Evolutionary conservation across 1,139 yeast genomes (phyloP).

Genomic region (Debaryomycetaceae sp.): DNA sequence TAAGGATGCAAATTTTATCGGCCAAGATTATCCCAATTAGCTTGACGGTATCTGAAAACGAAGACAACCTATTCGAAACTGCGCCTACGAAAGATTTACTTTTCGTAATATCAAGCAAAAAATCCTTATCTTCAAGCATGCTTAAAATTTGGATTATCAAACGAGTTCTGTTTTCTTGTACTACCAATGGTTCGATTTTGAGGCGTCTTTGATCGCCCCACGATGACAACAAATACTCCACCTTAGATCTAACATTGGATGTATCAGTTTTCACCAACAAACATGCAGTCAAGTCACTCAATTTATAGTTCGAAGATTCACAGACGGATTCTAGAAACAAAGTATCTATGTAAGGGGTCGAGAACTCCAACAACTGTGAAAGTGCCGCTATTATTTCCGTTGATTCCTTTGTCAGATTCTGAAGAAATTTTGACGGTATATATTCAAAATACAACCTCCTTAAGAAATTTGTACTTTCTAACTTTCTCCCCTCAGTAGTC

Average conservation of each 20-base stretch:
- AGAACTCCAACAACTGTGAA: constrained; percentile 4
- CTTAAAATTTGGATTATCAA: constrained; percentile 26
- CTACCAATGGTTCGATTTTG: constrained; percentile 30
- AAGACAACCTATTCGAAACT: constrained; percentile 42
- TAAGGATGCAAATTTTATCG: constrained; percentile 37
- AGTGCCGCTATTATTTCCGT: constrained; percentile 7
- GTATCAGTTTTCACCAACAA: constrained; percentile 8
- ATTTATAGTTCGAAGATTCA: constrained; percentile 8
- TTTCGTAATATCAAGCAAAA: constrained; percentile 18
- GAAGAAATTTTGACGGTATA: constrained; percentile 4
- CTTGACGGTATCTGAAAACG: constrained; percentile 40
- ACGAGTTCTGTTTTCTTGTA: constrained; percentile 35
- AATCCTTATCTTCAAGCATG: constrained; percentile 14
- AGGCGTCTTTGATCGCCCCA: constrained; percentile 33
- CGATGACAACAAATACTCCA: constrained; percentile 12
- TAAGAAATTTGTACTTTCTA: constrained; percentile 22
- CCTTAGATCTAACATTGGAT: constrained; percentile 6
- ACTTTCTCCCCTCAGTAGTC: constrained; percentile 20
- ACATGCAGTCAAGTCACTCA: constrained; percentile 16
- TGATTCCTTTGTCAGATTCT: neutral
- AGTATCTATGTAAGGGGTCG: constrained; percentile 11
- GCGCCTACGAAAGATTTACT: constrained; percentile 35
- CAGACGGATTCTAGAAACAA: constrained; percentile 17
- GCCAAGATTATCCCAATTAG: constrained; percentile 46
- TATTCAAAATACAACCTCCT: constrained; percentile 9